phyloP scores from a whole-genome alignment of 257 asterid genomes.

The Petrea volubilis region DNA sequence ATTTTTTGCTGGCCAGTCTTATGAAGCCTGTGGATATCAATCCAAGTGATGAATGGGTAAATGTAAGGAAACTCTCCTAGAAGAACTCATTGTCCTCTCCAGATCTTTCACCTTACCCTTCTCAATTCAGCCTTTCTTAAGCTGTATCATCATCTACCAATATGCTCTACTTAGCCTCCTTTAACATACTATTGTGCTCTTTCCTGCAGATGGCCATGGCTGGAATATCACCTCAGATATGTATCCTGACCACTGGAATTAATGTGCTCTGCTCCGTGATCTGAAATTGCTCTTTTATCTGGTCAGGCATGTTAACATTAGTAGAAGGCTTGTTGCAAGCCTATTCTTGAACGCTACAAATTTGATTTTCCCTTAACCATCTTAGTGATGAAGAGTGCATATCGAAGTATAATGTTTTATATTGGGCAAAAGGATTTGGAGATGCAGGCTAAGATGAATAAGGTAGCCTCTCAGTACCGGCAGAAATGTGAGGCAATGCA shows the following conservation, averaged over 20 bases:
- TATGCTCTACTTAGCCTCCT: conserved; percentile 18
- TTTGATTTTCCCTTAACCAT: conserved; percentile 40
- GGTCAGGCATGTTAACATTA: conserved; percentile 12
- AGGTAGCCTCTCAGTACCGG: conserved; percentile 72
- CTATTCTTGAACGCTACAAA: conserved; percentile 1
- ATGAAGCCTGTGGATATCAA: conserved; percentile 89
- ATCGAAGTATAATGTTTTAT: conserved; percentile 73
- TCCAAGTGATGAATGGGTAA: conserved; percentile 90
- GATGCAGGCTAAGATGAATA: conserved; percentile 84
- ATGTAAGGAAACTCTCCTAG: conserved; percentile 56
- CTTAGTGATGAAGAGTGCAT: conserved; percentile 72
- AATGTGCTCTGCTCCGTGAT: neutral
- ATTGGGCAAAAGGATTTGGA: conserved; percentile 90
- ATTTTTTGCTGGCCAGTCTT: conserved; percentile 57
- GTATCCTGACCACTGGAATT: conserved; percentile 61
- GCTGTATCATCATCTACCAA: conserved; percentile 5
- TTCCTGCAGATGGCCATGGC: conserved; percentile 81
- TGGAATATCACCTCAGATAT: conserved; percentile 84
- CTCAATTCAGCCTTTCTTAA: conserved; percentile 6
- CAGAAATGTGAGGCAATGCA: conserved; percentile 90
- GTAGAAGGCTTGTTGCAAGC: conserved; percentile 2
- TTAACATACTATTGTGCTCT: conserved; percentile 25
- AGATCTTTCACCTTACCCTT: neutral
- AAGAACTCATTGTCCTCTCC: conserved; percentile 4
- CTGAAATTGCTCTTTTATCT: neutral